A percentile compares a stretch with the other conserved stretches of the same genome.
These are phyloP conservation scores for Striga hermonthica DNA, from an alignment of 305 asterid species.

Conservation along the genomic window DNA sequence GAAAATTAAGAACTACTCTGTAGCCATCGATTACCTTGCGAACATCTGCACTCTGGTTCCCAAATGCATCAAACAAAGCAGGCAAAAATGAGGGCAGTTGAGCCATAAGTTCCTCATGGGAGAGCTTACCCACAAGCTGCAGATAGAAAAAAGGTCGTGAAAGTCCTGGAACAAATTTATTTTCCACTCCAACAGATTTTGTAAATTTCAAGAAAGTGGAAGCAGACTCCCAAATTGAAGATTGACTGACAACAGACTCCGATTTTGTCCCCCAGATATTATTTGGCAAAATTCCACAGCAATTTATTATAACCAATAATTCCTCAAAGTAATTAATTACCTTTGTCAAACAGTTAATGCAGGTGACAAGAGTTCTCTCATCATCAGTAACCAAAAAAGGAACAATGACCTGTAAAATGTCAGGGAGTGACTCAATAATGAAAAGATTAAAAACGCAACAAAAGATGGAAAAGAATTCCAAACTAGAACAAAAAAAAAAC, in stretches of 20 bases:
- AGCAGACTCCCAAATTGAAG: background rate
- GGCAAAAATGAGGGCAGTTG: slow-evolving; percentile 90
- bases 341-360: slow-evolving; percentile 97
- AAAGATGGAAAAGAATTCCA: background rate
- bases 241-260: background rate
- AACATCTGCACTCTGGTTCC: slow-evolving; percentile 98
- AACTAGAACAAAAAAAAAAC: background rate
- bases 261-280: background rate
- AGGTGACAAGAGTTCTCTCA: slow-evolving; percentile 91
- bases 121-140: slow-evolving; percentile 91
- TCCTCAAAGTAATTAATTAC: slow-evolving; percentile 36
- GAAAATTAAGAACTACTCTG: too few relatives aligned
- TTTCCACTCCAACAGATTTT: background rate
- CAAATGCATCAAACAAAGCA: slow-evolving; percentile 93
- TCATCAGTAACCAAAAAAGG: slow-evolving; percentile 94
- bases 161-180: background rate
- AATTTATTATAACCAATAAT: slow-evolving; percentile 10
- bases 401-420: slow-evolving; percentile 70
- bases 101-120: slow-evolving; percentile 84
- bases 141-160: slow-evolving; percentile 21
- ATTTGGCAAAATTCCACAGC: slow-evolving; percentile 7
- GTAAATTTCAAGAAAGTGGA: background rate
- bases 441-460: slow-evolving; percentile 19
- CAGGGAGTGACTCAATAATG: slow-evolving; percentile 27
- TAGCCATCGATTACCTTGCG: slow-evolving; percentile 60